These are phyloP conservation scores for Colletotrichum simmondsii DNA, from an alignment of 2,329 filamentous ascomycete species.

Conservation along the genomic window DNA sequence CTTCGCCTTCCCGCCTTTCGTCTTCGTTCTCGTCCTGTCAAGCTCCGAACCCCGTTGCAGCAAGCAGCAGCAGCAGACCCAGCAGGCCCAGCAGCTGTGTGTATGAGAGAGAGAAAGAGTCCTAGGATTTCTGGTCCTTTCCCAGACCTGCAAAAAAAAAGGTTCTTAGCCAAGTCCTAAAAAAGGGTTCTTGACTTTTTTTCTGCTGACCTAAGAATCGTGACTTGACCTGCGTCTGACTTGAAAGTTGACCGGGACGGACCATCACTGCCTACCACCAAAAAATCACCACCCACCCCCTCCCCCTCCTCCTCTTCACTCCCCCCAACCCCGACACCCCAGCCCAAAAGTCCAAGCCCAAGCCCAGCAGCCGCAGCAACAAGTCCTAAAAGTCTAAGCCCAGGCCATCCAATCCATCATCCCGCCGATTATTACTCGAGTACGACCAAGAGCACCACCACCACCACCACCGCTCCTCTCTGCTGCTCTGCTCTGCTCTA, in stretches of 20 bases:
- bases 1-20: background rate
- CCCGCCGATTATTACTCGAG: background rate
- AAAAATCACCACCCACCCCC: background rate
- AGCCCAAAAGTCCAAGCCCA: background rate
- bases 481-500: background rate
- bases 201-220: conserved; percentile 1
- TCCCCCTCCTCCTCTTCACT: background rate
- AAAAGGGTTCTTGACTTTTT: background rate
- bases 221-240: background rate
- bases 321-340: conserved; percentile 6
- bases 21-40: background rate
- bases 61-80: background rate
- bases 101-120: too few relatives aligned
- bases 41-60: conserved; percentile 7
- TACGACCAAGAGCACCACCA: background rate
- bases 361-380: conserved; percentile 12
- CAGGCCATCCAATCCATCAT: conserved; percentile 15
- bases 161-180: background rate
- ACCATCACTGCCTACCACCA: background rate
- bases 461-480: background rate
- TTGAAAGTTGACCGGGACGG: background rate
- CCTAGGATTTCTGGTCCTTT: background rate
- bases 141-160: background rate
- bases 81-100: background rate
- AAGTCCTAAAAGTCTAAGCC: conserved; percentile 18